Evolutionary conservation across 768 basidiomycete species (phyloP).

Genomic region (Leucocoprinus birnbaumii): DNA sequence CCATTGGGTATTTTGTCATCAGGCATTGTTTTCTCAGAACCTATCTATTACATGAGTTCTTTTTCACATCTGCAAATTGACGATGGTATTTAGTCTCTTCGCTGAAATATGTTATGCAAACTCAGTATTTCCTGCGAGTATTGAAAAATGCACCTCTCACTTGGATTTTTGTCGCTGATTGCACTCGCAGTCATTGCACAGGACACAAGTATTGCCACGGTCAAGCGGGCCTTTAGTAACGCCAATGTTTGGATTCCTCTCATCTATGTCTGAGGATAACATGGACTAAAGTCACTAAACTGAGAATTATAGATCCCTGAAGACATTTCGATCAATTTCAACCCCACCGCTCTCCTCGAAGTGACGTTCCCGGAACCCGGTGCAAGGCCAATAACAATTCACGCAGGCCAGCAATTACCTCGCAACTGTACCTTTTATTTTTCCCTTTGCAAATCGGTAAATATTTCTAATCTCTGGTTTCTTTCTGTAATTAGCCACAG

Average conservation of each 20-base stretch:
- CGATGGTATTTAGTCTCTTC: too few relatives aligned
- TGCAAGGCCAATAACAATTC: slow-evolving; percentile 26
- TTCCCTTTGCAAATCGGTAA: too few relatives aligned
- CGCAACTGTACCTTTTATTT: slow-evolving; percentile 24
- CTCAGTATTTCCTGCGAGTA: too few relatives aligned
- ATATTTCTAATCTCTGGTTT: neutral
- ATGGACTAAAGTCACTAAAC: too few relatives aligned
- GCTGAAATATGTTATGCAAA: too few relatives aligned
- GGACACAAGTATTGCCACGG: slow-evolving; percentile 24
- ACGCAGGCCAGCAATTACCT: slow-evolving; percentile 32
- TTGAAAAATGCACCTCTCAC: slow-evolving; percentile 7
- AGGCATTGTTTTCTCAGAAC: too few relatives aligned
- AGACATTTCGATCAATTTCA: slow-evolving; percentile 27
- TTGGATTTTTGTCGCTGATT: slow-evolving; percentile 1
- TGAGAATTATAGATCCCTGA: slow-evolving; percentile 32
- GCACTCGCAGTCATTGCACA: slow-evolving; percentile 20
- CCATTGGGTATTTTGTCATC: too few relatives aligned
- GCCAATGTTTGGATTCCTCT: slow-evolving; percentile 18
- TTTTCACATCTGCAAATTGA: too few relatives aligned
- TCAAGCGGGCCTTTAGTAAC: slow-evolving; percentile 27
- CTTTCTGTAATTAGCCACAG: slow-evolving; percentile 28
- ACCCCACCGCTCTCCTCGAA: slow-evolving; percentile 31
- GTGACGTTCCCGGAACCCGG: slow-evolving; percentile 30
- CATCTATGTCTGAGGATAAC: too few relatives aligned
- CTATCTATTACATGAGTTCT: too few relatives aligned